Evolutionary conservation across 371 early-diverging fungal genomes (phyloP), one percentile per base, ranked within the genome.

Genomic region (Homolaphlyctis polyrhiza): DNA sequence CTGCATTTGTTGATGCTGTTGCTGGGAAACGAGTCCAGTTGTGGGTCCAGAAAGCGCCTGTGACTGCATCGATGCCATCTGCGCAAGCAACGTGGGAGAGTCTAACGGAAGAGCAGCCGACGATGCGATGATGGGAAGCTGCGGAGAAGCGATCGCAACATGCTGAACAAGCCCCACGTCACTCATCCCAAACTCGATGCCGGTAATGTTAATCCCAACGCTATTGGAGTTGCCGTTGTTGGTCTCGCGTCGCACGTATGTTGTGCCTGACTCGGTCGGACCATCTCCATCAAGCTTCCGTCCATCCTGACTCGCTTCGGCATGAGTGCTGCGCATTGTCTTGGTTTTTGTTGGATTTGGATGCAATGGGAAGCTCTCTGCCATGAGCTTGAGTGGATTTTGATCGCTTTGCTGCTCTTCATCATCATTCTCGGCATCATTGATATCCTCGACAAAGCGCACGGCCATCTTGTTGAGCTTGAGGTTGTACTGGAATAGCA

Each of bases 401-500:
- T 59, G 57, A 29, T 64, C 65, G 39, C 58, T 30, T 16, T 35
- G 58, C 47, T 57, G 39, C 43, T 64, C 65, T 32, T 39, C 35
- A 28, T 58, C 57, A 23, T 55, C 49, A 25, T 59, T 50, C 30
- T 64, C 65, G 45, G 45, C 61, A 45, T 64, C 65, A 25, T 64
- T 64, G 43, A 64, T 64, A 32, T 64, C 65, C 16, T 64, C 65
- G 25, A 64, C 18, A 25, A 39, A 39, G 36, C 49, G 49, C 60
- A 28, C 60, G 39, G 25, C 60, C 60, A 68, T 28, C 57, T 68
- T 68, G 61, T 43, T 68, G 36, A 73, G 25, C 59, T 70, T 68
- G 48, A 69, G 36, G 39, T 51, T 65, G 63, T 71, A 75, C 52
- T 75, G 64, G 58, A 75, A 78, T 51, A 78, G 63, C 50, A 78